Percentiles rank a stretch among this genome's conserved stretches.
Evolutionary conservation across 2,329 filamentous ascomycete genomes (phyloP).

Genomic region (Davidsoniella virescens): DNA sequence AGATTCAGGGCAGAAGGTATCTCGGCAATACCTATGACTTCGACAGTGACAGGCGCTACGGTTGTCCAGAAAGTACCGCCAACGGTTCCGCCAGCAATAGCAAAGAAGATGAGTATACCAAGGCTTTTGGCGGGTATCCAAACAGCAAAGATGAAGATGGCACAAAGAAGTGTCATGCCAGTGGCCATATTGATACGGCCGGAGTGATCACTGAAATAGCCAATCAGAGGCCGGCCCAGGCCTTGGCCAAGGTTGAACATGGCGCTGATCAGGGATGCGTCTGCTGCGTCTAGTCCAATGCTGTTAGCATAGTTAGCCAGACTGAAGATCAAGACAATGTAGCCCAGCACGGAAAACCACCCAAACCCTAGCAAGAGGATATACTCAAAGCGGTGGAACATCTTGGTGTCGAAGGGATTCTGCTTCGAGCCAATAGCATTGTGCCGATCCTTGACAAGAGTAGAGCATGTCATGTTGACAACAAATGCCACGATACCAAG

Average conservation of each 20-base stretch:
- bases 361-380: conserved; percentile 50
- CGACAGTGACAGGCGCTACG: conserved; percentile 52
- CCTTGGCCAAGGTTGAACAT: conserved; percentile 53
- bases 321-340: conserved; percentile 62
- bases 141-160: conserved; percentile 49
- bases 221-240: conserved; percentile 54
- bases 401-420: conserved; percentile 44
- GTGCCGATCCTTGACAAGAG: conserved; percentile 56
- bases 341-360: conserved; percentile 56
- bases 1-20: conserved; percentile 53
- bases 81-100: conserved; percentile 52
- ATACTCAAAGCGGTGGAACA: conserved; percentile 48
- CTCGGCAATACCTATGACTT: conserved; percentile 54
- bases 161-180: conserved; percentile 45
- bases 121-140: conserved; percentile 54
- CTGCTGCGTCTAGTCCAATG: conserved; percentile 48
- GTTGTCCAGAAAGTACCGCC: conserved; percentile 58
- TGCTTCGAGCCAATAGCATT: conserved; percentile 51
- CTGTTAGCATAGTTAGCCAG: conserved; percentile 55
- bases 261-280: conserved; percentile 57
- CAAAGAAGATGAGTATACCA: conserved; percentile 54
- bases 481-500: conserved; percentile 46
- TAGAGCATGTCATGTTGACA: conserved; percentile 45
- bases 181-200: conserved; percentile 60
- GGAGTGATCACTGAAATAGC: conserved; percentile 52